Percentiles rank a stretch among this genome's conserved stretches.
Conservation (phyloP, 257 asterid species). For the Rauvolfia tetraphylla region DNA sequence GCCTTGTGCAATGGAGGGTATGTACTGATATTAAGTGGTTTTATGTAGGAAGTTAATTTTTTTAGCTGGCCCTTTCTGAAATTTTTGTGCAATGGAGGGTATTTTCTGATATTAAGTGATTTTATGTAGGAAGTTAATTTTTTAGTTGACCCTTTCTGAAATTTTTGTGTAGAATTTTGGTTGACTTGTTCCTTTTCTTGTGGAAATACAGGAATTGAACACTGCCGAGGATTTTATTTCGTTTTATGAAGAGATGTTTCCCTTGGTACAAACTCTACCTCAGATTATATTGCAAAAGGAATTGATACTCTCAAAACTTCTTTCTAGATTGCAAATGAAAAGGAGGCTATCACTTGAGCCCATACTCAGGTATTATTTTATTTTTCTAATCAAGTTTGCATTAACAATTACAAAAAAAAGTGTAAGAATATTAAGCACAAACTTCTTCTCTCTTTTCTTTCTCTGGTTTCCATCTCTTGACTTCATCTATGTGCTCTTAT, state of each 20-base stretch:
- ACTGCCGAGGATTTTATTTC: constrained; percentile 91
- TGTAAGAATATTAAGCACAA: too few relatives aligned
- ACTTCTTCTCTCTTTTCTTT: neutral
- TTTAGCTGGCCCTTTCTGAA: too few relatives aligned
- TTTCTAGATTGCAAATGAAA: constrained; percentile 57
- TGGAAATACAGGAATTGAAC: constrained; percentile 66
- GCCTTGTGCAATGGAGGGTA: constrained; percentile 74
- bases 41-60: neutral
- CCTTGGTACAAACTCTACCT: constrained; percentile 85
- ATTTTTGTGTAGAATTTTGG: neutral
- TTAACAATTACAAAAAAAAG: neutral
- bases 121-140: neutral
- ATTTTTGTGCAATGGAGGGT: constrained; percentile 73
- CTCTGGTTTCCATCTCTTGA: too few relatives aligned
- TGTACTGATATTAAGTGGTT: constrained; percentile 5
- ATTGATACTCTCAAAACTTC: constrained; percentile 51
- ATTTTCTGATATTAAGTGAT: constrained; percentile 11
- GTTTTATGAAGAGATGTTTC: constrained; percentile 73
- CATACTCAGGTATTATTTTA: constrained; percentile 55
- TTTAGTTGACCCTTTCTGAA: too few relatives aligned
- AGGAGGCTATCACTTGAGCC: constrained; percentile 81
- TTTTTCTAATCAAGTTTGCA: neutral
- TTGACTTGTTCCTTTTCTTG: constrained; percentile 4
- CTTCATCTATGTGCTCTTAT: too few relatives aligned
- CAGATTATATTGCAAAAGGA: constrained; percentile 85